phyloP scores from a whole-genome alignment of 2,329 filamentous ascomycete genomes.

The Xylariaceae sp. region DNA sequence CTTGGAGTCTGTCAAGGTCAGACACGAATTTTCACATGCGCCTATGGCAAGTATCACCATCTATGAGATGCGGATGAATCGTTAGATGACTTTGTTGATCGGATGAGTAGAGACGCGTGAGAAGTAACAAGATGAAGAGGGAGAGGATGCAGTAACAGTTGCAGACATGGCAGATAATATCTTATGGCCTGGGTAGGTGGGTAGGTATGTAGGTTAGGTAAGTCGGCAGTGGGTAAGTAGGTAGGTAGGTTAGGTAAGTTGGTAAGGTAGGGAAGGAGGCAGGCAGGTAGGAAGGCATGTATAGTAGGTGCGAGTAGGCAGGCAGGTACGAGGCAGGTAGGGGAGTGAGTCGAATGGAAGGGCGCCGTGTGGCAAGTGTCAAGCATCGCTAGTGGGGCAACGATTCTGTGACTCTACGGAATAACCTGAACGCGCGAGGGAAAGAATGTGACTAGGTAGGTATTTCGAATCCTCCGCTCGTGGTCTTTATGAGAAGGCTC shows the following conservation, averaged over 20 bases:
- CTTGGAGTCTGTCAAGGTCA: no score
- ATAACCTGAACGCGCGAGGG: not conserved
- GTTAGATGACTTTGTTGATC: not conserved
- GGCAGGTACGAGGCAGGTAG: no score
- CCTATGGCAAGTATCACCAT: not conserved
- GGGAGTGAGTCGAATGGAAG: conserved; percentile 3
- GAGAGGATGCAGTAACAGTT: no score
- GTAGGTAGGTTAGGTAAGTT: no score
- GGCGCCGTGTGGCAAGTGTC: not conserved
- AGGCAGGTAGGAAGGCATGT: no score
- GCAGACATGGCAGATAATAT: no score
- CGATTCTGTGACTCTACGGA: not conserved
- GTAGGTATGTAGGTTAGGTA: no score
- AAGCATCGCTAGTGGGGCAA: conserved; percentile 6
- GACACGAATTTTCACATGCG: not conserved
- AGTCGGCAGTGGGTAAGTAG: no score
- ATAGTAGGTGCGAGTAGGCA: no score
- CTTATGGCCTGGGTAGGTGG: no score
- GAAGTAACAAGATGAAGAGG: not conserved
- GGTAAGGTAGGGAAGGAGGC: no score
- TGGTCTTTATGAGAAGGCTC: not conserved
- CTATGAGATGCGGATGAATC: not conserved
- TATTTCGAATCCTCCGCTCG: not conserved
- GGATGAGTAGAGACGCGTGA: not conserved
- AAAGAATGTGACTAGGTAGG: not conserved